phyloP scores from a whole-genome alignment of 1,284 basidiomycete species.

The Stygiomarasmius scandens region DNA sequence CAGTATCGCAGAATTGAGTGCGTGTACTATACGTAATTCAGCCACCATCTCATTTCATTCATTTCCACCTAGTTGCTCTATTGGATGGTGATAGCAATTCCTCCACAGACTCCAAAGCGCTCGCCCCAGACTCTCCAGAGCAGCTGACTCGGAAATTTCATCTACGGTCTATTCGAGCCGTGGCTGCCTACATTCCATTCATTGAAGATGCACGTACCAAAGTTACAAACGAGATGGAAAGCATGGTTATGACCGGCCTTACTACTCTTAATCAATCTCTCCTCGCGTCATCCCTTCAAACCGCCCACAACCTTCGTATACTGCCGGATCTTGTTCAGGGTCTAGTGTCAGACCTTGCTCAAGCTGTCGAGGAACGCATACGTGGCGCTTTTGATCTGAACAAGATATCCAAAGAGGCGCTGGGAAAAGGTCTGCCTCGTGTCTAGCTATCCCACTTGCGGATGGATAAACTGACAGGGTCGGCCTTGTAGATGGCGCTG shows the following conservation, averaged over 20 bases:
- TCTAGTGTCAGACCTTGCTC: conserved; percentile 80
- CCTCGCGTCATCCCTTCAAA: conserved; percentile 90
- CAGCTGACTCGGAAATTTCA: conserved; percentile 38
- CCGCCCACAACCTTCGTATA: conserved; percentile 88
- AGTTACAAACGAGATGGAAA: conserved; percentile 85
- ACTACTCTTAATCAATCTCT: conserved; percentile 84
- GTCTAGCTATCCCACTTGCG: neutral
- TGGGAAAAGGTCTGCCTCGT: conserved; percentile 64
- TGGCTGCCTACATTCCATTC: conserved; percentile 69
- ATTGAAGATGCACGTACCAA: conserved; percentile 71
- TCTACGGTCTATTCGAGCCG: conserved; percentile 70
- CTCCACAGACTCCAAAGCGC: neutral
- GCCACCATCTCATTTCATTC: neutral
- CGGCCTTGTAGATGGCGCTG: conserved; percentile 36
- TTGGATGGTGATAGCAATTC: neutral
- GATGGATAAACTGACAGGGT: conserved; percentile 9
- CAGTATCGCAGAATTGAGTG: conserved; percentile 86
- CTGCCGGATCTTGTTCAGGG: conserved; percentile 83
- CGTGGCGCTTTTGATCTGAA: conserved; percentile 83
- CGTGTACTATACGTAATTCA: conserved; percentile 1
- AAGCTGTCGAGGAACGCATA: conserved; percentile 83
- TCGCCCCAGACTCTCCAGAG: neutral
- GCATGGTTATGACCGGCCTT: conserved; percentile 81
- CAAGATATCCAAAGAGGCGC: conserved; percentile 81
- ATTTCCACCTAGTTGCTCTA: conserved; percentile 4